Base-by-base conservation (phyloP, 805 yeast species). In the Candida alai region DNA sequence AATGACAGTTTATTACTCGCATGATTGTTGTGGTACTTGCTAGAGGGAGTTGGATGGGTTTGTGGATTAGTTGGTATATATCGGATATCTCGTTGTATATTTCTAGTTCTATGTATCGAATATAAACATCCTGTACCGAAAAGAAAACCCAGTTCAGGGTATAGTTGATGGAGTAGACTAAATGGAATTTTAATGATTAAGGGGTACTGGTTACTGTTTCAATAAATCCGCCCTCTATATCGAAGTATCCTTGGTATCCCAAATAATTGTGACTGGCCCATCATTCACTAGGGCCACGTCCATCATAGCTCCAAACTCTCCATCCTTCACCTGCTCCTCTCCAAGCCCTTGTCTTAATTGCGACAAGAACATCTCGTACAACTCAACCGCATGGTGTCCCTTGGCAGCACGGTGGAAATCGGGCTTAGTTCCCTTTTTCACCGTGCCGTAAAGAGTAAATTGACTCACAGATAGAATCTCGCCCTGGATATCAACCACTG, bases 231-330 rank as follows among this genome's bases (percentile, higher is more conserved):
- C 27, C 16, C 27, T 17, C 36, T 42, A 39, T 26, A 42, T 32
- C 7, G 40, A 35, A 8, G 36, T 31, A 26, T 74, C 75, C 32
- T 59, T 71, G 1, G 90, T 82, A 52, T 89, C 96, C 63, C 83
- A 73, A 14, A 80, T 73, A 20, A 90, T 81, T 0, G 97, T 90
- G 1, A 85, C 87, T 0, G 97, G 97, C 1, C 97, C 97, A 49
- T 90, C 97, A 51, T 93, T 93, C 10, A 81, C 77, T 40, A 90
- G 58, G 1, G 73, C 73, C 11, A 94, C 96, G 43, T 86, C 95
- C 98, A 93, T 93, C 96, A 90, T 85, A 8, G 90, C 97, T 0
- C 97, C 98, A 54, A 93, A 93, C 36, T 76, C 68, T 2, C 98
- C 98, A 48, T 89, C 96, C 43, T 80, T 72, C 3, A 88, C 95